Base-by-base conservation (phyloP, 106 monocot species). In the Dendrobium huoshanense region DNA sequence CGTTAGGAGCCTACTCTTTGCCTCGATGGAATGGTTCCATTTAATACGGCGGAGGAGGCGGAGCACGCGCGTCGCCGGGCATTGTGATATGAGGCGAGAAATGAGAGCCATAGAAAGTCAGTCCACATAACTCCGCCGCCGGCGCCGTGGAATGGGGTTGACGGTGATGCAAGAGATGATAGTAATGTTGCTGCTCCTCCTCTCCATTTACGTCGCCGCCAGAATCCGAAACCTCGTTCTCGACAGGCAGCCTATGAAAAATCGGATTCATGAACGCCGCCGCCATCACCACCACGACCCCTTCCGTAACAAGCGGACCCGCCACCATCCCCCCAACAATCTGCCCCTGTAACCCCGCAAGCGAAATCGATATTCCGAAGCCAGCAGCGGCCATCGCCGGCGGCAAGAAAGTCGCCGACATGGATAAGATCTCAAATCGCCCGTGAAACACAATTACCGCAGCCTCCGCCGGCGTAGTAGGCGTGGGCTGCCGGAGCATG, bases 341-440 rank as follows among this genome's bases (percentile, higher is more conserved):
- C 72, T 83, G 78, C 47, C 83, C 83, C 72, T 78, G 56, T 13
- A 78, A 72, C 58, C 78, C 83, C 9, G 83, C 83, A n/a, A 83
- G 20, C 25, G 77, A 55, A 6, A 77, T 56, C 56, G 78, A 55
- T 20, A 83, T 17, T 25, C 78, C 55, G 27, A 48, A 31, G 20
- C 4, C 43, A 20, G 33, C 74, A 24, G 45, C 75, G 37, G 44
- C 27, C 64, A 18, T 58, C 75, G 67, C 79, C 51, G 81, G 87
- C 15, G 83, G 83, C 47, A 85, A 37, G 72, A 90, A 81, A 37
- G 83, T 87, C 16, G 82, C 80, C 22, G 84, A 86, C 22, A 89
- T 70, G 4, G 86, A 89, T 48, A 87, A 47, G 48, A 85, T 70
- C 73, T 86, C 84, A 77, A 80, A 85, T 25, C 73, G 19, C 4